Evolutionary conservation across 345 rosid genomes (phyloP).

Genomic region (Eutrema yunnanense): DNA sequence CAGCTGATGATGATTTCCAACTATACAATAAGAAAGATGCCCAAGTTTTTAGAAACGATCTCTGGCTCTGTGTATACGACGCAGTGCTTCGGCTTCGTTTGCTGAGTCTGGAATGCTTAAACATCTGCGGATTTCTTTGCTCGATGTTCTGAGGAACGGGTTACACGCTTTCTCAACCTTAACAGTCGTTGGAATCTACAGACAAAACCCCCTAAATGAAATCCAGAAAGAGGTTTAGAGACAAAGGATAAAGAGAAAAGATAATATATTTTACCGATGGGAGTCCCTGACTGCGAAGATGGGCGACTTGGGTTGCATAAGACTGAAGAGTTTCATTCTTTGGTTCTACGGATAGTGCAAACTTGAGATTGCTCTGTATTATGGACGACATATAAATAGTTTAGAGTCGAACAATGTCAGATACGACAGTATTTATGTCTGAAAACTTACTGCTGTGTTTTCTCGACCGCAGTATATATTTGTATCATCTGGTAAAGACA

Average conservation of each 20-base stretch:
- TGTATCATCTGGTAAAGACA: slow-evolving; percentile 81
- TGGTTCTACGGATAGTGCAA: slow-evolving; percentile 90
- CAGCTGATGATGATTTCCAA: slow-evolving; percentile 15
- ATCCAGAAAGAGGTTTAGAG: not conserved
- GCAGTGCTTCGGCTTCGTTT: slow-evolving; percentile 64
- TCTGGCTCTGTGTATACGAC: slow-evolving; percentile 66
- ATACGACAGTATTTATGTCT: not conserved
- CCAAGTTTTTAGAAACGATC: slow-evolving; percentile 47
- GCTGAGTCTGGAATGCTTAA: slow-evolving; percentile 58
- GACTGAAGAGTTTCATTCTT: slow-evolving; percentile 77
- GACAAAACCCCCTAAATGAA: not conserved
- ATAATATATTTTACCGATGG: slow-evolving; percentile 55
- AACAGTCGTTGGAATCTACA: slow-evolving; percentile 70
- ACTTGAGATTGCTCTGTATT: slow-evolving; percentile 75
- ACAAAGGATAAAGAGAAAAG: not conserved
- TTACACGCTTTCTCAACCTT: slow-evolving; percentile 86
- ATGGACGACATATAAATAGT: slow-evolving; percentile 10
- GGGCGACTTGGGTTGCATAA: slow-evolving; percentile 71
- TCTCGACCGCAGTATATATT: slow-evolving; percentile 85
- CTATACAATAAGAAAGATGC: slow-evolving; percentile 37
- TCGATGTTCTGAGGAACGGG: slow-evolving; percentile 81
- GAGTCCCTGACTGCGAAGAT: slow-evolving; percentile 70
- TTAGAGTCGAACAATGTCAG: slow-evolving; percentile 10
- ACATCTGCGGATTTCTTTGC: slow-evolving; percentile 54
- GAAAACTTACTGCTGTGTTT: slow-evolving; percentile 73